Evolutionary conservation across 805 yeast genomes (phyloP).

Genomic region (Alloascoidea africana): DNA sequence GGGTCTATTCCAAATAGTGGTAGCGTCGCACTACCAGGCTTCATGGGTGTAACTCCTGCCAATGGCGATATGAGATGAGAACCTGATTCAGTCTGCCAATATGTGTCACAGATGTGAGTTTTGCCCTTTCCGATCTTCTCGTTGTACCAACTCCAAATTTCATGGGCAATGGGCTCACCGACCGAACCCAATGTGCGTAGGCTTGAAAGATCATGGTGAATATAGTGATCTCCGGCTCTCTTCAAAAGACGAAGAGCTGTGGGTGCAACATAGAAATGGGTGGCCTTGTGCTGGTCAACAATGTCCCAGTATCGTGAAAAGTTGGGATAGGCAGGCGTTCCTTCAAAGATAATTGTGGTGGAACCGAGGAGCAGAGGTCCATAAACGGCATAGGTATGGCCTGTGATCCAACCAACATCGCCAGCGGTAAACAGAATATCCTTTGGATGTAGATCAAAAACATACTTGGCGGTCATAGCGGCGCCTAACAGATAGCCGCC

Average conservation of each 20-base stretch:
- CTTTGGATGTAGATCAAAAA: conserved; percentile 80
- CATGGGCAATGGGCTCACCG: conserved; percentile 97
- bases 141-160: conserved; percentile 97
- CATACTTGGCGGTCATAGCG: conserved; percentile 78
- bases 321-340: conserved; percentile 94
- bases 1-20: conserved; percentile 77
- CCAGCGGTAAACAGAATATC: conserved; percentile 94
- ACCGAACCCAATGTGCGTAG: conserved; percentile 93
- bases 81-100: conserved; percentile 86
- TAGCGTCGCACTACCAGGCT: conserved; percentile 75
- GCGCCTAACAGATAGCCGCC: conserved; percentile 94
- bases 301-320: conserved; percentile 95
- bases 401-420: conserved; percentile 98
- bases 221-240: conserved; percentile 78
- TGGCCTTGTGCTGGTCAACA: conserved; percentile 79
- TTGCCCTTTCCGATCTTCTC: conserved; percentile 80
- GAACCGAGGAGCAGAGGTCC: conserved; percentile 87
- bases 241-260: conserved; percentile 87
- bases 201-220: conserved; percentile 73
- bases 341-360: conserved; percentile 87
- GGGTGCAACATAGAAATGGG: conserved; percentile 97
- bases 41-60: conserved; percentile 63
- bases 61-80: conserved; percentile 67
- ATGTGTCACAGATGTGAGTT: conserved; percentile 71
- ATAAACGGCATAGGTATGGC: conserved; percentile 89